Conservation (phyloP, 306 rosid genomes). For the Acacia acuminata region DNA sequence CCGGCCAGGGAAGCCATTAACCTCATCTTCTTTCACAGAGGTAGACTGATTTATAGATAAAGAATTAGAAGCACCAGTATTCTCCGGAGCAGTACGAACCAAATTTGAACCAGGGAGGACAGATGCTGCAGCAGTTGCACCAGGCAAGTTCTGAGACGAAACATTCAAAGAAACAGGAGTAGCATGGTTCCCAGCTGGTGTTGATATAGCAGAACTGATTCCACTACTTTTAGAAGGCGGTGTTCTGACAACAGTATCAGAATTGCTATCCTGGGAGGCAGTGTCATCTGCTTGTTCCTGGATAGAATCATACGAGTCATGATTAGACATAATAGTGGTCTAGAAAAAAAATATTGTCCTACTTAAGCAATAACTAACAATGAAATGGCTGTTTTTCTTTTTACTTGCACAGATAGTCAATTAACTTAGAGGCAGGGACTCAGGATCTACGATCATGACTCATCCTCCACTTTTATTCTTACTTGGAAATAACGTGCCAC, state of each 20-base stretch:
- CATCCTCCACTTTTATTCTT: background rate
- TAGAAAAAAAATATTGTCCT: conserved; percentile 20
- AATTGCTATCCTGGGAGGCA: conserved; percentile 62
- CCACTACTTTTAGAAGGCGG: conserved; percentile 66
- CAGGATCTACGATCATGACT: background rate
- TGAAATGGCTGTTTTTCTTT: background rate
- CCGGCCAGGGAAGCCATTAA: conserved; percentile 60
- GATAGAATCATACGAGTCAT: conserved; percentile 42
- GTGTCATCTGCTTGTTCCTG: conserved; percentile 75
- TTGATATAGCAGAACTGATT: conserved; percentile 50
- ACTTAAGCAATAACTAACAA: background rate
- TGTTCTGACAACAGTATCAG: conserved; percentile 56
- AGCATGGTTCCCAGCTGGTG: conserved; percentile 55
- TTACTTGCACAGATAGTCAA: background rate
- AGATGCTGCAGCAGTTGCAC: conserved; percentile 40
- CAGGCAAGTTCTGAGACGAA: conserved; percentile 45
- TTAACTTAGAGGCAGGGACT: background rate
- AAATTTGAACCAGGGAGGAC: conserved; percentile 49
- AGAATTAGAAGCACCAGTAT: conserved; percentile 41
- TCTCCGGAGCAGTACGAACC: conserved; percentile 50
- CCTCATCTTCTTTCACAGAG: conserved; percentile 68
- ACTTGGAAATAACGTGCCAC: background rate
- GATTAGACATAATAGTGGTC: conserved; percentile 38
- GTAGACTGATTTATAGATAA: conserved; percentile 52
- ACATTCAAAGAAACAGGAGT: conserved; percentile 53